Conservation (phyloP, 1,139 yeast species). For the Suhomyces taliae region DNA sequence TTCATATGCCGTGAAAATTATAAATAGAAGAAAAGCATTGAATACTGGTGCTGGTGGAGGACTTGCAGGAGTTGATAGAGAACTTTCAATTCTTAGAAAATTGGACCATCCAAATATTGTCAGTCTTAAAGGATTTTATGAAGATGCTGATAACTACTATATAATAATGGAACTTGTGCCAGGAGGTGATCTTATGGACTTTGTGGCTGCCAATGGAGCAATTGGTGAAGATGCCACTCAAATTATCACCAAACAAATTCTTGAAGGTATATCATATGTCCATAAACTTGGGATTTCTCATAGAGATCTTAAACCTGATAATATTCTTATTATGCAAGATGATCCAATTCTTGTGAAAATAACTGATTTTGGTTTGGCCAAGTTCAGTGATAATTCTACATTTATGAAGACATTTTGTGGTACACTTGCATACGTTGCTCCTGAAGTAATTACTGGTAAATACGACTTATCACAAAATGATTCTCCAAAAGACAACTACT, state of each 20-base stretch:
- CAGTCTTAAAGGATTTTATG: constrained; percentile 76
- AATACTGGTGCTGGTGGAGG: constrained; percentile 56
- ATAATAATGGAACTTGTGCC: constrained; percentile 93
- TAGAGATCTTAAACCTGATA: constrained; percentile 91
- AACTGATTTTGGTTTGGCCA: constrained; percentile 91
- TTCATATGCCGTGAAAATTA: constrained; percentile 86
- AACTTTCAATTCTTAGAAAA: constrained; percentile 73
- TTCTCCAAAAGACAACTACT: constrained; percentile 49
- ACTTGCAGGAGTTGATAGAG: constrained; percentile 74
- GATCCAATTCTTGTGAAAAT: constrained; percentile 88
- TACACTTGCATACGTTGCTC: constrained; percentile 88
- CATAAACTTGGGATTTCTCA: constrained; percentile 90
- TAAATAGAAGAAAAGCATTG: constrained; percentile 75
- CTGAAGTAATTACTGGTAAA: constrained; percentile 84
- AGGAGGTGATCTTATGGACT: constrained; percentile 98
- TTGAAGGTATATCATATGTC: constrained; percentile 82
- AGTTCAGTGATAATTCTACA: constrained; percentile 72
- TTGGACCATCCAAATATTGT: constrained; percentile 86
- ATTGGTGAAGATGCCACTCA: constrained; percentile 88
- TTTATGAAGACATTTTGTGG: constrained; percentile 90
- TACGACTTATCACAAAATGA: constrained; percentile 38
- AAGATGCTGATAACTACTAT: constrained; percentile 77
- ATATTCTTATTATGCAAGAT: constrained; percentile 84
- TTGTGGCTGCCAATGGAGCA: constrained; percentile 88
- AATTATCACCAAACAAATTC: constrained; percentile 79